Conservation (phyloP, 192 early-diverging fungal genomes). For the Rhizophlyctis rosea region DNA sequence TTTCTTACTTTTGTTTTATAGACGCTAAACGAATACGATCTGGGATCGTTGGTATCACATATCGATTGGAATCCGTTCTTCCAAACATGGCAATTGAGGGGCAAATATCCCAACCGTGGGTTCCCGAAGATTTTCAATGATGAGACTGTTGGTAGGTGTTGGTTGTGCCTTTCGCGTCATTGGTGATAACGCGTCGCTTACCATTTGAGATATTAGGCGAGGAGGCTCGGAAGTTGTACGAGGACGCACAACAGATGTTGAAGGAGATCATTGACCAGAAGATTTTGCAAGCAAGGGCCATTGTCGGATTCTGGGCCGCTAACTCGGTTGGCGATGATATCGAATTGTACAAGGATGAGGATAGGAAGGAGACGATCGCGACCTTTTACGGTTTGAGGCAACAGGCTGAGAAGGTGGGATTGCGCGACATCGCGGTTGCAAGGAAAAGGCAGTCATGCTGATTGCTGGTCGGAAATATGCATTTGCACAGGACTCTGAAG, state of each 20-base stretch:
- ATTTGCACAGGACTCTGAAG: conserved; percentile 58
- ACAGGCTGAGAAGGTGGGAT: conserved; percentile 75
- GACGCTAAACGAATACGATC: conserved; percentile 69
- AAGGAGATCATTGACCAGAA: conserved; percentile 75
- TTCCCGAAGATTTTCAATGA: conserved; percentile 98
- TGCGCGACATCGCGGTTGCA: too few species aligned
- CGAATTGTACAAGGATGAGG: conserved; percentile 76
- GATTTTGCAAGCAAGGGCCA: conserved; percentile 67
- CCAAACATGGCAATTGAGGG: conserved; percentile 95
- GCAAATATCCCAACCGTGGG: conserved; percentile 94
- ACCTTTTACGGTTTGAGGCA: conserved; percentile 89
- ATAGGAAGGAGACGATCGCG: conserved; percentile 33
- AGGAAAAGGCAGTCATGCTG: too few species aligned
- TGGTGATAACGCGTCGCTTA: too few species aligned
- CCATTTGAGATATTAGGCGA: too few species aligned
- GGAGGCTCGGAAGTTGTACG: conserved; percentile 86
- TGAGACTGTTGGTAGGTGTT: conserved; percentile 63
- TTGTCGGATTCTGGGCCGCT: conserved; percentile 86
- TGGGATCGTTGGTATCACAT: conserved; percentile 71
- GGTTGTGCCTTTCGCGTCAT: conserved; percentile 13
- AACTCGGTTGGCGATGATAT: conserved; percentile 89
- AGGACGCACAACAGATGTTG: conserved; percentile 82
- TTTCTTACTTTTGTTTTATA: not conserved
- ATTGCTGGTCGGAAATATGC: too few species aligned
- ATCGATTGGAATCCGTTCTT: conserved; percentile 99